Base-by-base conservation (phyloP, 306 rosid genomes). In the Casuarina glauca region DNA sequence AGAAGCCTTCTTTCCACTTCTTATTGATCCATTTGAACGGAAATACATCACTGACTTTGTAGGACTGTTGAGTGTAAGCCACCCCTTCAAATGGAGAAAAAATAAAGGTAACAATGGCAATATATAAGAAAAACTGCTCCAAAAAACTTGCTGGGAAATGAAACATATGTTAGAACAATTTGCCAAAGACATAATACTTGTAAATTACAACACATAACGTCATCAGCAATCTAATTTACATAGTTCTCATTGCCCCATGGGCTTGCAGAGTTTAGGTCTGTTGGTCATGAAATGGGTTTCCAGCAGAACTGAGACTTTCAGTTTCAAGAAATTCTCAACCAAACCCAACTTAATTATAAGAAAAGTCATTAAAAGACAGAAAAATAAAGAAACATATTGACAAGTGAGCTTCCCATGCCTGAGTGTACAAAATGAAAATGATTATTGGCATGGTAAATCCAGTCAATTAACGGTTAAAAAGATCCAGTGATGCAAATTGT, bases 1-100 rank as follows among this genome's bases (percentile, higher is more conserved):
- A 84, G 71, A 84, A 84, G 58, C 85, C 87, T 72, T 84, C 87
- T 81, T 84, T 84, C 87, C 87, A 84, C 77, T 84, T 84, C 78
- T 81, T 84, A 63, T 81, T 81, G 60, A 84, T 84, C 87, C 87
- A 84, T 74, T 84, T 84, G 82, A 81, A 84, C 6, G 87, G 87
- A 74, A 84, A 84, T 64, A 84, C 82, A 74, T 84, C 87, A 48
- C 87, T 81, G 32, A 84, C 87, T 81, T 84, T 84, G 82, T 84
- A 84, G n/a, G 87, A 84, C 74, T 84, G 87, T 77, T 84, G 87
- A 77, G 87, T 84, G 57, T 69, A 84, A 44, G 82, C 82, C 8
- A 80, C 87, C 38, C 87, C 87, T 84, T 44, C 72, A 79, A 26
- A 64, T 70, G 43, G 73, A 48, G 42, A 64, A 20, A 20, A 38